These are phyloP conservation scores for Nowakowskiella sp. DNA, from an alignment of 192 early-diverging fungal species.

Conservation along the genomic window DNA sequence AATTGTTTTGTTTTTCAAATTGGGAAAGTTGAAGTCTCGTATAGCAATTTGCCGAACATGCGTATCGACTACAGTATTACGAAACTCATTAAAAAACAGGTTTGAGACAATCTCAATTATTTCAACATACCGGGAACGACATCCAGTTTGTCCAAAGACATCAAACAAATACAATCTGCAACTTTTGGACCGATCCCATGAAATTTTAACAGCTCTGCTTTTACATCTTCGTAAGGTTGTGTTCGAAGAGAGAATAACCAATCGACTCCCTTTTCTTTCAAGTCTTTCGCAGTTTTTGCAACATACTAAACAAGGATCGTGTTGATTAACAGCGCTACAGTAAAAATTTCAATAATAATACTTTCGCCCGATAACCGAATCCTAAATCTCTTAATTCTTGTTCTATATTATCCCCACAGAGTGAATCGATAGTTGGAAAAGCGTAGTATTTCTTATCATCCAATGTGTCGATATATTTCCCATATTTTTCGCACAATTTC, in stretches of 20 bases:
- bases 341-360: neutral
- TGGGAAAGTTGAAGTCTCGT: slow-evolving; percentile 62
- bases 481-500: slow-evolving; percentile 30
- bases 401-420: slow-evolving; percentile 57
- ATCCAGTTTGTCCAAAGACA: slow-evolving; percentile 77
- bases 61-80: slow-evolving; percentile 72
- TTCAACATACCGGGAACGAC: slow-evolving; percentile 50
- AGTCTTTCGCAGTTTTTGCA: slow-evolving; percentile 50
- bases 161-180: slow-evolving; percentile 91
- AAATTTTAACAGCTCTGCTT: slow-evolving; percentile 57
- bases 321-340: neutral
- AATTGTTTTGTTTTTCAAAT: slow-evolving; percentile 50
- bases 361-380: slow-evolving; percentile 90
- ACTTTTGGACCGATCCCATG: slow-evolving; percentile 91
- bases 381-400: slow-evolving; percentile 60
- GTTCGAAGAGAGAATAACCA: slow-evolving; percentile 62
- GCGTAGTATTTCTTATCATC: slow-evolving; percentile 42
- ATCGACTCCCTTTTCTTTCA: slow-evolving; percentile 39
- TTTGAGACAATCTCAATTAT: too few relatives aligned
- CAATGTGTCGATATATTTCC: slow-evolving; percentile 11
- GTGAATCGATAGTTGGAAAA: slow-evolving; percentile 56
- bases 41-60: slow-evolving; percentile 94
- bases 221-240: slow-evolving; percentile 45
- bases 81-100: too few relatives aligned
- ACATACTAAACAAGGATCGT: slow-evolving; percentile 50